A percentile compares a stretch with the other conserved stretches of the same genome.
These are phyloP conservation scores for Neltuma alba DNA, from an alignment of 306 rosid species.

Conservation along the genomic window DNA sequence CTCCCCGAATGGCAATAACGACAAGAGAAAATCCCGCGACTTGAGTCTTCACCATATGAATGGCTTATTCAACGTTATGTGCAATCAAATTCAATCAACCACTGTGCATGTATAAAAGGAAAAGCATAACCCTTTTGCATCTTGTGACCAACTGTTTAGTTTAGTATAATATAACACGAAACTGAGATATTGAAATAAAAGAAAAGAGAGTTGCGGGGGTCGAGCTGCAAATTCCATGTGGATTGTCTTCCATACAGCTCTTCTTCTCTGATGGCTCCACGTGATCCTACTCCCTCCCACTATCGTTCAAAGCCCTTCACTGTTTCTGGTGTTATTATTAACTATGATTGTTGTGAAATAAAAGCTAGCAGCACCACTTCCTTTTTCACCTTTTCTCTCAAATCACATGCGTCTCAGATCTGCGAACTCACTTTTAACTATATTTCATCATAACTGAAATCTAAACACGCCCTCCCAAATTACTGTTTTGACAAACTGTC, in stretches of 20 bases:
- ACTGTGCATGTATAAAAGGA: conserved; percentile 10
- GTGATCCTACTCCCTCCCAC: conserved; percentile 39
- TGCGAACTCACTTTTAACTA: conserved; percentile 10
- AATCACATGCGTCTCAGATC: conserved; percentile 59
- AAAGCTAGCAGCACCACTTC: conserved; percentile 26
- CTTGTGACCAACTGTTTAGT: conserved; percentile 10
- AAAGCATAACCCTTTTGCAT: conserved; percentile 14
- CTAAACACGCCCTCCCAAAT: conserved; percentile 10
- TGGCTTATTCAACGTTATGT: neutral
- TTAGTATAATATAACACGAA: neutral
- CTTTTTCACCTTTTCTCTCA: conserved; percentile 28
- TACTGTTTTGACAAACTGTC: conserved; percentile 6
- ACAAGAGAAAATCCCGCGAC: neutral
- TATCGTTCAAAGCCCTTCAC: conserved; percentile 39
- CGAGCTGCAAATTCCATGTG: conserved; percentile 64
- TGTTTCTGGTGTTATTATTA: conserved; percentile 30
- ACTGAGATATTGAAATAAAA: neutral
- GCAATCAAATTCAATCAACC: conserved; percentile 15
- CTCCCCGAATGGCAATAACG: neutral
- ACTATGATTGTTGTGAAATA: conserved; percentile 4
- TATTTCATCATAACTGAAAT: conserved; percentile 10
- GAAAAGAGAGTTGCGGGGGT: conserved; percentile 38
- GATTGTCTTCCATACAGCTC: conserved; percentile 42
- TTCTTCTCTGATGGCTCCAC: conserved; percentile 50
- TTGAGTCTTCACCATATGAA: neutral